A percentile compares a stretch with the other conserved stretches of the same genome.
Evolutionary conservation across 2,329 filamentous ascomycete genomes (phyloP).

Genomic region (Hypoxylon sp.): DNA sequence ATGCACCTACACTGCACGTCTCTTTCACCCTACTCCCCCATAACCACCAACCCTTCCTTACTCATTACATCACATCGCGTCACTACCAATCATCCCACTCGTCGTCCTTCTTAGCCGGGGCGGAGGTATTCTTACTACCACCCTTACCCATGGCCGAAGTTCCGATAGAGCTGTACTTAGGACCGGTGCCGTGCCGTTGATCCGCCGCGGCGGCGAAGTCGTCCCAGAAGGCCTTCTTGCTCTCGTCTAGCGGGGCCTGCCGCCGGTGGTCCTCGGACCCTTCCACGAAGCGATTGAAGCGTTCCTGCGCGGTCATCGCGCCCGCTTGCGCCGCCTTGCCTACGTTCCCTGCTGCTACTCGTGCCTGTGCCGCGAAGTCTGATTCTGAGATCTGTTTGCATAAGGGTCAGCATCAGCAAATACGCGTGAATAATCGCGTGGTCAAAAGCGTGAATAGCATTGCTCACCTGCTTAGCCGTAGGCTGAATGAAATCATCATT

Average conservation of each 20-base stretch:
- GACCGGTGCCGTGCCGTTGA: constrained; percentile 61
- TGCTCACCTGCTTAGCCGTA: constrained; percentile 84
- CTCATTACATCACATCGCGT: background rate
- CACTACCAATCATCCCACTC: constrained; percentile 76
- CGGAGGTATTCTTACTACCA: constrained; percentile 53
- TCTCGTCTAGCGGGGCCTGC: constrained; percentile 68
- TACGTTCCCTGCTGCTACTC: constrained; percentile 74
- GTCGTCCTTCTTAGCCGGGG: constrained; percentile 64
- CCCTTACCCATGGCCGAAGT: constrained; percentile 73
- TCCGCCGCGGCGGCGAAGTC: constrained; percentile 82
- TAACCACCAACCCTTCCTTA: background rate
- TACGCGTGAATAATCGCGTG: background rate
- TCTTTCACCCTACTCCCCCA: constrained; percentile 6
- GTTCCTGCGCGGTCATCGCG: constrained; percentile 81
- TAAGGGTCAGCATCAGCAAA: no score
- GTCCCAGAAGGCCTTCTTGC: constrained; percentile 91
- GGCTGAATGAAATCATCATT: constrained; percentile 95
- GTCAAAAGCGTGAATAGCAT: constrained; percentile 4
- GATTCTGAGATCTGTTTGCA: constrained; percentile 89
- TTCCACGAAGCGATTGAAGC: constrained; percentile 90
- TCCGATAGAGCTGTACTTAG: constrained; percentile 66
- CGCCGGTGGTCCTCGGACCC: constrained; percentile 65
- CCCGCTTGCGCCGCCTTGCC: constrained; percentile 77
- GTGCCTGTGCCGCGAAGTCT: constrained; percentile 79
- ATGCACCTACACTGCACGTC: constrained; percentile 20